A percentile compares a stretch with the other conserved stretches of the same genome.
These are phyloP conservation scores for Phytophthora syringae DNA, from an alignment of 352 stramenopile species.

Conservation along the genomic window DNA sequence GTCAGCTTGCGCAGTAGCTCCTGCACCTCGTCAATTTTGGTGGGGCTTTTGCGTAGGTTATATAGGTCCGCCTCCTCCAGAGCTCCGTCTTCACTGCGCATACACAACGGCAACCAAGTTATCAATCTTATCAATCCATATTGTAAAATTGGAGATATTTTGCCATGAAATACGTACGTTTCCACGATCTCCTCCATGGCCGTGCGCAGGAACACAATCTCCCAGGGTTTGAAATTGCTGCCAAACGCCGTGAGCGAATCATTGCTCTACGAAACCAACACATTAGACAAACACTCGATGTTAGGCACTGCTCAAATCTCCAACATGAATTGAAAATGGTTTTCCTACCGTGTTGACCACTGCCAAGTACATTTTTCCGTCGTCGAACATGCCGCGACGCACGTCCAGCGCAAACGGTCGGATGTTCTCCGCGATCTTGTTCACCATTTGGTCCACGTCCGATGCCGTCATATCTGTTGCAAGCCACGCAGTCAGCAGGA, in stretches of 20 bases:
- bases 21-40: conserved; percentile 67
- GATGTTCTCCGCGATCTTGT: conserved; percentile 61
- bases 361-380: conserved; percentile 83
- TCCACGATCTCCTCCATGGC: conserved; percentile 85
- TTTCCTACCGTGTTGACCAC: conserved; percentile 76
- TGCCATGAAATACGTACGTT: conserved; percentile 34
- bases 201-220: conserved; percentile 86
- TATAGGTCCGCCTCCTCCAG: conserved; percentile 70
- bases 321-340: not conserved
- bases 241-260: conserved; percentile 77
- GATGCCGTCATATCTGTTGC: conserved; percentile 48
- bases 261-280: conserved; percentile 56
- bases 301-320: not conserved
- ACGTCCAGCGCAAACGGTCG: conserved; percentile 77
- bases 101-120: not conserved
- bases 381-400: conserved; percentile 78
- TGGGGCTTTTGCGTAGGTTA: conserved; percentile 72
- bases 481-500: not conserved
- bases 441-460: conserved; percentile 75
- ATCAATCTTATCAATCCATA: too few relatives aligned
- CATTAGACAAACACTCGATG: not conserved
- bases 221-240: conserved; percentile 82
- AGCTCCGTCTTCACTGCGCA: conserved; percentile 61
- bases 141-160: too few relatives aligned
- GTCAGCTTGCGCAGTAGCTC: conserved; percentile 70